These are phyloP conservation scores for Epichloe amarillans DNA, from an alignment of 2,329 filamentous ascomycete genomes.

Conservation along the genomic window DNA sequence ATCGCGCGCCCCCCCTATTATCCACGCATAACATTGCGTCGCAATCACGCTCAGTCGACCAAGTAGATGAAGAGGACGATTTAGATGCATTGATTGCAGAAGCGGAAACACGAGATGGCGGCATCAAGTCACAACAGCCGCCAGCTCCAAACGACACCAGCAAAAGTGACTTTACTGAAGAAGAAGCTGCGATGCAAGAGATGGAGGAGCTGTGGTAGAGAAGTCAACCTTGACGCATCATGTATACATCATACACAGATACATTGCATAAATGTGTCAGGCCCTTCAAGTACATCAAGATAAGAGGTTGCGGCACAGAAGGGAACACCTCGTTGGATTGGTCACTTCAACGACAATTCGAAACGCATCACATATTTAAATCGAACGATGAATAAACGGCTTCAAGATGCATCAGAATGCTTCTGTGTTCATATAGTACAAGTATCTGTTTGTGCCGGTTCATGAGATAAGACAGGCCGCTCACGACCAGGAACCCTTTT, in stretches of 20 bases:
- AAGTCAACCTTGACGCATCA: not conserved
- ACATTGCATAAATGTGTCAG: not conserved
- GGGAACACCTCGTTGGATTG: no score
- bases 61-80: conserved; percentile 24
- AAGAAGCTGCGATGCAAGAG: conserved; percentile 55
- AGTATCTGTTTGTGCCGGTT: not conserved
- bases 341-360: no score
- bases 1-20: not conserved
- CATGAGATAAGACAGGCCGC: not conserved
- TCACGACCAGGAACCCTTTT: conserved; percentile 3
- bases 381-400: not conserved
- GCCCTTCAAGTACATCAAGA: no score
- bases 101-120: conserved; percentile 19
- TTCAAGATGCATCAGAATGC: not conserved
- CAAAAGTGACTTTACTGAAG: conserved; percentile 38
- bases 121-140: not conserved
- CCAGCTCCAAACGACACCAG: conserved; percentile 4
- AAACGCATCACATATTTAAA: no score
- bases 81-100: conserved; percentile 41
- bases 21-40: no score
- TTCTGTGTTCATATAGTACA: not conserved
- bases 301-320: no score
- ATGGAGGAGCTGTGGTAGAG: conserved; percentile 38
- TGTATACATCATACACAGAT: not conserved
- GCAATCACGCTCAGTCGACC: not conserved